A percentile compares a stretch with the other conserved stretches of the same genome.
Conservation (phyloP, 2,329 filamentous ascomycete species). For the Sclerotinia sclerotiorum region DNA sequence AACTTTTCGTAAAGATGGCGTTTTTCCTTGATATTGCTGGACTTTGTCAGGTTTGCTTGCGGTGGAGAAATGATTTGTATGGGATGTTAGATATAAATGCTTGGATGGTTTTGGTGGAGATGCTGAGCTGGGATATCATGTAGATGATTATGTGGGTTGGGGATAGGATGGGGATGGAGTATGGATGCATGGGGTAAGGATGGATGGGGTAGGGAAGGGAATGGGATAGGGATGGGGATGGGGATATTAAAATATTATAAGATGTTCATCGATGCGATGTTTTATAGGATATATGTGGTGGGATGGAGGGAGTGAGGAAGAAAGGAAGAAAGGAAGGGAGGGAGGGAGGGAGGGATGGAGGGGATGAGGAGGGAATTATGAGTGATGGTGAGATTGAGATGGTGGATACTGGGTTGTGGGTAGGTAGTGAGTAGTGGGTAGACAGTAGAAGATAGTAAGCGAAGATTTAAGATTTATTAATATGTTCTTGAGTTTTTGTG, state of each 20-base stretch:
- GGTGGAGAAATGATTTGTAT: too few species aligned
- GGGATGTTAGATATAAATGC: too few species aligned
- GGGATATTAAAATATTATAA: neutral
- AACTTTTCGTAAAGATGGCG: conserved; percentile 4
- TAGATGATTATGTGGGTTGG: neutral
- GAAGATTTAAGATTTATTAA: neutral
- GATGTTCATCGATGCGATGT: neutral
- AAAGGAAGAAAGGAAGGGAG: too few species aligned
- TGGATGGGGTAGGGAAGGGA: too few species aligned
- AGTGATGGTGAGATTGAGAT: neutral
- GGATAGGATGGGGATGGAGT: neutral
- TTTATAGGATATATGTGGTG: conserved; percentile 3
- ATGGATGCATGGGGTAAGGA: neutral
- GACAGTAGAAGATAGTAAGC: too few species aligned
- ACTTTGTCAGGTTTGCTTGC: too few species aligned
- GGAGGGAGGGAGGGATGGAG: too few species aligned
- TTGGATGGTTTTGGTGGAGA: neutral
- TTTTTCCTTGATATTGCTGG: conserved; percentile 8
- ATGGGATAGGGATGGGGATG: neutral
- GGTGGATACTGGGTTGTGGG: too few species aligned
- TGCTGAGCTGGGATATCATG: neutral
- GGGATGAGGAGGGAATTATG: neutral
- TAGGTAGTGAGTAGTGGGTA: neutral
- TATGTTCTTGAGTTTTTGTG: neutral
- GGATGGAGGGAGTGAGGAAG: neutral